phyloP scores from a whole-genome alignment of 306 rosid genomes.

The Vicia sativa region DNA sequence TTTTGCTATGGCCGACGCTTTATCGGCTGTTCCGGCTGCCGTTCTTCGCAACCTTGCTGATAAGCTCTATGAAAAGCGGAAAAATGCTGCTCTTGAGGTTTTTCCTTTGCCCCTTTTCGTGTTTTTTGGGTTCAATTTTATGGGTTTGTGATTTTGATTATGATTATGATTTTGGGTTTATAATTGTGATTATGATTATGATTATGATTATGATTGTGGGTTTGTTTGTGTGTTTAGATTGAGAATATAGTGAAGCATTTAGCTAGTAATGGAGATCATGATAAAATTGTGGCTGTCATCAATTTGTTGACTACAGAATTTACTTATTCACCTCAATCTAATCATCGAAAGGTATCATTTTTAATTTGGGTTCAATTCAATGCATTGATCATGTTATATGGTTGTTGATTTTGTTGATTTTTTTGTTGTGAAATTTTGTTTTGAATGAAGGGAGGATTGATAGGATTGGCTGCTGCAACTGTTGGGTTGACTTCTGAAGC shows the following conservation, averaged over 20 bases:
- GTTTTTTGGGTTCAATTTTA: constrained; percentile 17
- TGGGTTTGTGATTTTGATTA: constrained; percentile 47
- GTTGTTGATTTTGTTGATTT: background rate
- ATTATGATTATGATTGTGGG: constrained; percentile 32
- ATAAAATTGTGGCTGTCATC: constrained; percentile 82
- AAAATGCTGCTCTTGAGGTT: constrained; percentile 98
- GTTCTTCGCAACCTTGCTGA: constrained; percentile 94
- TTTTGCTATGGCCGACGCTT: constrained; percentile 75
- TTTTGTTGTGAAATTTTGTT: background rate
- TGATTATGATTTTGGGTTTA: constrained; percentile 30
- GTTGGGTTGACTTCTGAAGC: constrained; percentile 93
- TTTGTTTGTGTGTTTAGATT: constrained; percentile 53
- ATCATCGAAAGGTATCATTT: constrained; percentile 83
- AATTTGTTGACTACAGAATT: constrained; percentile 73
- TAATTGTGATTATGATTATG: constrained; percentile 45
- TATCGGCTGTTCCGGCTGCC: constrained; percentile 63
- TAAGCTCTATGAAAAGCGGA: constrained; percentile 97
- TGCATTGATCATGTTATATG: constrained; percentile 17
- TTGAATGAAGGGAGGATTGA: constrained; percentile 84
- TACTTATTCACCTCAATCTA: constrained; percentile 77
- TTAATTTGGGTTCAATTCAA: background rate
- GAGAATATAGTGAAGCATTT: constrained; percentile 95
- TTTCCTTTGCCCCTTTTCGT: constrained; percentile 11
- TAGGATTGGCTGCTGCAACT: constrained; percentile 99
- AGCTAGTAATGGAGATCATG: constrained; percentile 74